Percentiles rank a stretch among this genome's conserved stretches.
Evolutionary conservation across 1,284 basidiomycete genomes (phyloP).

Genomic region (Papiliotrema laurentii): DNA sequence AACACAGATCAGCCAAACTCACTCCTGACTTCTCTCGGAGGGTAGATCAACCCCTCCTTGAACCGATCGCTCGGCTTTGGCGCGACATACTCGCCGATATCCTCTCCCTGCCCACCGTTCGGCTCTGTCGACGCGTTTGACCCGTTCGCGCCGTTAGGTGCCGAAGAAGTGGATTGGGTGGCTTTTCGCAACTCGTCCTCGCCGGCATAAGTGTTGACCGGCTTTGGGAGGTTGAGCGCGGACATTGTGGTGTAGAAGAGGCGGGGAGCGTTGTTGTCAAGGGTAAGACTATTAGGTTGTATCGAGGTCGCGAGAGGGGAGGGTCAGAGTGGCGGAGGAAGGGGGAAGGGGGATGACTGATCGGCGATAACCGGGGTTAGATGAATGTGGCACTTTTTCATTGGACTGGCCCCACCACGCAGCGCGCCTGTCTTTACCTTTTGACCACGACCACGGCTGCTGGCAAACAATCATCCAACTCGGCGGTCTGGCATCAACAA

Average conservation of each 20-base stretch:
- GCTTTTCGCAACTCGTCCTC: constrained; percentile 39
- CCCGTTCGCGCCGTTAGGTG: constrained; percentile 7
- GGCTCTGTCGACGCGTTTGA: background rate
- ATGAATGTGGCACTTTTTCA: constrained; percentile 5
- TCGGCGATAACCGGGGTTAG: constrained; percentile 1
- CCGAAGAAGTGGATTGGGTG: too few species aligned
- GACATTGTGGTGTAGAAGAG: constrained; percentile 32
- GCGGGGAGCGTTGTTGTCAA: too few species aligned
- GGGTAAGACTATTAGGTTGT: too few species aligned
- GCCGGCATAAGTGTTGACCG: constrained; percentile 43
- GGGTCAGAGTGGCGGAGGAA: too few species aligned
- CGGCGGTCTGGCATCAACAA: too few species aligned
- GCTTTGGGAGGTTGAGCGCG: constrained; percentile 44
- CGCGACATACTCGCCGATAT: constrained; percentile 38
- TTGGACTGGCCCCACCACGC: too few species aligned
- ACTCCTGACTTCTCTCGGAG: constrained; percentile 90
- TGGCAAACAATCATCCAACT: background rate
- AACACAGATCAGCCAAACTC: constrained; percentile 42
- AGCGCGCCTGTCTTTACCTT: background rate
- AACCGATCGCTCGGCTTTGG: constrained; percentile 57
- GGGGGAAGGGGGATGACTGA: too few species aligned
- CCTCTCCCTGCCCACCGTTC: constrained; percentile 20
- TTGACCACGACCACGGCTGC: too few species aligned
- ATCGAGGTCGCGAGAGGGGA: too few species aligned
- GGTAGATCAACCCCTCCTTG: constrained; percentile 79